Evolutionary conservation across 495 filamentous ascomycete species (phyloP), one percentile per base, ranked within the genome.

Genomic region (Aspergillus saccharolyticus): DNA sequence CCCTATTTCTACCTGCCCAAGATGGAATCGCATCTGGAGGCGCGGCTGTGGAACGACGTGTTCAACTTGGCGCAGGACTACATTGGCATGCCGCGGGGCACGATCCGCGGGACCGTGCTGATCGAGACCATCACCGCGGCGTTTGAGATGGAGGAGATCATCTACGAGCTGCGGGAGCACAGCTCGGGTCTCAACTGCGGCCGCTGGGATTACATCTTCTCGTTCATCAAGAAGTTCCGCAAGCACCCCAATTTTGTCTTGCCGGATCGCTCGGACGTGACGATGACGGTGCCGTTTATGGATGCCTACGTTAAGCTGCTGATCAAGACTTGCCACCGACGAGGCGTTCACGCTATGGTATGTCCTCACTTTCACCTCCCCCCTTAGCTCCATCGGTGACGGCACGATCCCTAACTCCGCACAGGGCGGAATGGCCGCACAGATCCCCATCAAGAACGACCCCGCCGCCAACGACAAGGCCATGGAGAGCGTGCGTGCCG

Each of bases 131-230:
- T 99, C 74, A 79, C 90, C 21, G 94, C 95, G 28, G 95, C 91
- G n/a, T 99, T 99, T 64, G 95, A 99, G 80, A 99, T 99, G 94
- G 94, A 99, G 57, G 94, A 98, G 87, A 97, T 98, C 74, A 97
- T 99, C 74, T 99, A 96, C 78, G 94, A 99, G 75, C 87, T 99
- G 60, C 89, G 94, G 42, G 93, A 97, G 69, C 94, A 99, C 80
- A 90, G 86, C 74, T 88, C 94, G 12, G 94, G 94, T 53, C 82
- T 99, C 61, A 99, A 99, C 82, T 99, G 94, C 74, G 94, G 94
- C 51, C 88, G 94, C 51, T 99, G 94, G 94, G 94, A 99, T 70
- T 99, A 99, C 81, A 97, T 99, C 78, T 98, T 99, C 81, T 93
- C 87, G 72, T 90, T 94, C 68, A 99, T 99, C 81, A 99, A 99